Conservation (phyloP, 192 early-diverging fungal genomes). For the Coemansia sp. region DNA sequence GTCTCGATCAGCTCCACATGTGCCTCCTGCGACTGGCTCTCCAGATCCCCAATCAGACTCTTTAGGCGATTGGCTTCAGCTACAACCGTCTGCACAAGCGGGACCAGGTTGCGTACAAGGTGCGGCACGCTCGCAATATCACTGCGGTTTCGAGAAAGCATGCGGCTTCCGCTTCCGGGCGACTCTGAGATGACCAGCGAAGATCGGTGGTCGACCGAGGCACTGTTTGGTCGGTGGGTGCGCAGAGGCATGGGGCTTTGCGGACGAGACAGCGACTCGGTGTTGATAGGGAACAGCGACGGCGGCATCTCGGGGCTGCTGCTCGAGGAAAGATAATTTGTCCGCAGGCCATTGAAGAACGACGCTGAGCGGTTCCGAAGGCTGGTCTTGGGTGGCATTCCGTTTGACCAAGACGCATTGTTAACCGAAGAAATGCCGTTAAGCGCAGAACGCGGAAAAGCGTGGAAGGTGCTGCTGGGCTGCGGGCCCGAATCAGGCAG, state of each 20-base stretch:
- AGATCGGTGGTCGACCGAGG: neutral
- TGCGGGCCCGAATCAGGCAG: slow-evolving; percentile 6
- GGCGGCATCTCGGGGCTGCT: slow-evolving; percentile 20
- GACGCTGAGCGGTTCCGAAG: slow-evolving; percentile 45
- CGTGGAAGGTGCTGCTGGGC: slow-evolving; percentile 2
- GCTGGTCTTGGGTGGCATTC: slow-evolving; percentile 15
- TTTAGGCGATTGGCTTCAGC: slow-evolving; percentile 24
- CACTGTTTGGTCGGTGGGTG: slow-evolving; percentile 1
- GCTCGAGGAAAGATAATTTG: slow-evolving; percentile 25
- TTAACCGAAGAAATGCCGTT: neutral
- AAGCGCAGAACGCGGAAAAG: neutral
- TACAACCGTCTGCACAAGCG: slow-evolving; percentile 25
- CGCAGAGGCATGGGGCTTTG: neutral
- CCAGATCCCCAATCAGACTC: slow-evolving; percentile 22
- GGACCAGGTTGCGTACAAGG: slow-evolving; percentile 19
- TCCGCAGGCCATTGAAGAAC: slow-evolving; percentile 44
- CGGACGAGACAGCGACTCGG: neutral
- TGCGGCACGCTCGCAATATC: slow-evolving; percentile 24
- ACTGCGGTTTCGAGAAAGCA: slow-evolving; percentile 1
- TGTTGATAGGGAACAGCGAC: neutral
- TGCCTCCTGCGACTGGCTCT: slow-evolving; percentile 28
- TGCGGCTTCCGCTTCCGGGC: neutral
- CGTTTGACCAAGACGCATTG: slow-evolving; percentile 16
- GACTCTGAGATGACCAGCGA: neutral
- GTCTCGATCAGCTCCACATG: slow-evolving; percentile 29